Evolutionary conservation across 768 basidiomycete genomes (phyloP), one percentile per base, ranked within the genome.

Genomic region (Terana coerulea): DNA sequence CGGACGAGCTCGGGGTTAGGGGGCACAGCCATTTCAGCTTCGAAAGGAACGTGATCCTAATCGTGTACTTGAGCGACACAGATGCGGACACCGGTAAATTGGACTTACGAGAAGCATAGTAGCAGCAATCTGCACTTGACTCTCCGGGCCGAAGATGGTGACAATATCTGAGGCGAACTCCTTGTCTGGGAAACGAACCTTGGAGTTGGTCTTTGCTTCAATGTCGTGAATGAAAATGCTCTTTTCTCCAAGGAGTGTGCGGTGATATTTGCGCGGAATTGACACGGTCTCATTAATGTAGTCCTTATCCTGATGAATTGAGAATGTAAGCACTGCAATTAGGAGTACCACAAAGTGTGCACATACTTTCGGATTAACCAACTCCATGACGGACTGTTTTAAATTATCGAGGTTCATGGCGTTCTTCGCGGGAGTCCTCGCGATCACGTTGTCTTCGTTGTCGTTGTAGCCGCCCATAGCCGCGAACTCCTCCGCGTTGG

Each of bases 381-480:
- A 75, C 70, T 98, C 95, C 95, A 98, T 95, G 47, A 99, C 91
- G 44, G 90, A 88, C 66, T 89, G 87, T 74, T 95, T 98, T 61
- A 99, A 73, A 64, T 95, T 90, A 60, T 98, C 94, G 63, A 99
- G 70, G 68, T 95, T 95, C 64, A 87, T 86, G 21, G 91, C 89
- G 63, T 99, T 99, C 78, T 99, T 99, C 30, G 93, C 92, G 6
- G 95, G 95, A 2, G 95, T 99, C 45, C 95, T 80, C n/a, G 95
- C 95, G 35, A 99, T 83, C 44, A 99, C 95, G 63, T 99, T 99
- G 71, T 99, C 95, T 64, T 98, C 95, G 66, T 95, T 97, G 67
- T 98, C 94, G 62, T 88, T 84, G 67, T 95, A 95, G 5, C 95
- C 95, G 24, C 95, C 95, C 57, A 95, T 77, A 11, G 88, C 83